These are phyloP conservation scores for Gracilaria caudata DNA, from an alignment of 23 red algal species.

Conservation along the genomic window DNA sequence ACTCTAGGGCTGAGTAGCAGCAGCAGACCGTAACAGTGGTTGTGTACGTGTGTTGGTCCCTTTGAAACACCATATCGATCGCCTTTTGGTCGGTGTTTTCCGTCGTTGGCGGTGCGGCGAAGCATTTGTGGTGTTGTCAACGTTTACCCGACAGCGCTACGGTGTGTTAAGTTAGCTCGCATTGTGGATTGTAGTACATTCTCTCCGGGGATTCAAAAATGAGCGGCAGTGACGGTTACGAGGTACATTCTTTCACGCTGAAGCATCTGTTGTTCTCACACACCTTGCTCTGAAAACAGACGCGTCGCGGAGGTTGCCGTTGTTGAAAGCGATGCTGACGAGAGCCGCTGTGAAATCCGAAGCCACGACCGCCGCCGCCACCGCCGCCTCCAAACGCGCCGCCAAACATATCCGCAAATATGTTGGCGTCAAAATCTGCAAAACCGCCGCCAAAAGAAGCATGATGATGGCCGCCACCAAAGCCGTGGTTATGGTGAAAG, in stretches of 20 bases:
- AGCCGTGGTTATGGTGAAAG: constrained; percentile 19
- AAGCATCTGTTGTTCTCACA: constrained; percentile 70
- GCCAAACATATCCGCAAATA: constrained; percentile 31
- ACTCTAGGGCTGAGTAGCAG: too few relatives aligned
- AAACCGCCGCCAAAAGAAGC: constrained; percentile 56
- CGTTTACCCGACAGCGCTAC: not conserved
- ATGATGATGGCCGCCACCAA: constrained; percentile 39
- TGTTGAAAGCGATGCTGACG: constrained; percentile 4
- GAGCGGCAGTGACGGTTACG: not conserved
- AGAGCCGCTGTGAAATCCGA: not conserved
- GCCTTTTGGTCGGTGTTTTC: too few relatives aligned
- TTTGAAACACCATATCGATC: too few relatives aligned
- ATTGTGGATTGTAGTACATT: too few relatives aligned
- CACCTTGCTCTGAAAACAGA: constrained; percentile 72
- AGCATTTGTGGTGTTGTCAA: too few relatives aligned
- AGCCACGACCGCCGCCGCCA: constrained; percentile 37
- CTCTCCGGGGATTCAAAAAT: not conserved
- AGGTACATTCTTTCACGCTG: constrained; percentile 67
- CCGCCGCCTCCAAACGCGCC: constrained; percentile 52
- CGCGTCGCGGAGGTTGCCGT: constrained; percentile 28
- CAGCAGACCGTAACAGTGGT: too few relatives aligned
- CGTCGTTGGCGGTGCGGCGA: too few relatives aligned
- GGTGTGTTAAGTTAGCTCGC: constrained; percentile 7
- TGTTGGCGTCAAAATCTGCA: constrained; percentile 1
- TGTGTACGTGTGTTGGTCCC: too few relatives aligned